Evolutionary conservation across 2,329 filamentous ascomycete genomes (phyloP), one percentile per base, ranked within the genome.

Genomic region (Aspergillus pseudonomiae): DNA sequence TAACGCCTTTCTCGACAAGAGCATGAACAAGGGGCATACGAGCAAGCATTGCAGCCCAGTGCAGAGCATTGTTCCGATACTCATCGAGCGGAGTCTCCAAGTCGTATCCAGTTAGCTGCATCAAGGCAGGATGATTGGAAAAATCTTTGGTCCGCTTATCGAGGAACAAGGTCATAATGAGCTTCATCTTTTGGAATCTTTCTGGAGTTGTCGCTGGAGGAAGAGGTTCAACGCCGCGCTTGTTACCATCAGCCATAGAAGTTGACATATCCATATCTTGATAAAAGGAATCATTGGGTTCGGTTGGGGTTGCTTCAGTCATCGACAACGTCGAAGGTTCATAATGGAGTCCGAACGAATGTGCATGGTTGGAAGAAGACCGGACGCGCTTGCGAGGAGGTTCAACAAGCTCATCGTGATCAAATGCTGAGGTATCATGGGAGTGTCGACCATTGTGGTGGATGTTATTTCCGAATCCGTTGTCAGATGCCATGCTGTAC

Each of bases 1-100:
- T 96, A 1, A 94, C 94, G 1, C 95, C 95, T 54, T 91, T 90
- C 6, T 88, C 85, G 61, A 98, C 91, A 12, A 99, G 84, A 0
- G 94, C 86, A 60, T 91, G 89, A 62, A 98, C 83, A 6, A 99
- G 84, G 1, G 91, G 87, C 75, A 96, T 90, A 19, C 94, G 90
- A 3, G 93, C 93, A 54, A 99, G 84, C 5, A 95, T 97, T 6
- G 95, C 93, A 2, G 95, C 95, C 95, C 95, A 99, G 74, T 98
- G 94, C 46, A 99, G 83, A 3, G 94, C 94, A 21, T 93, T 98
- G 73, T 98, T 82, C 28, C 76, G 93, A 63, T 93, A 93, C 30
- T 90, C 86, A 73, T 99, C 95, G 62, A 99, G 92, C 1, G 95
- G 94, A 75, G 95, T 90, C 73, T 99, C 95, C 26, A 98, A 86